These are phyloP conservation scores for Kalanchoe fedtschenkoi DNA, from an alignment of 164 flowering plant genomes.

Conservation along the genomic window DNA sequence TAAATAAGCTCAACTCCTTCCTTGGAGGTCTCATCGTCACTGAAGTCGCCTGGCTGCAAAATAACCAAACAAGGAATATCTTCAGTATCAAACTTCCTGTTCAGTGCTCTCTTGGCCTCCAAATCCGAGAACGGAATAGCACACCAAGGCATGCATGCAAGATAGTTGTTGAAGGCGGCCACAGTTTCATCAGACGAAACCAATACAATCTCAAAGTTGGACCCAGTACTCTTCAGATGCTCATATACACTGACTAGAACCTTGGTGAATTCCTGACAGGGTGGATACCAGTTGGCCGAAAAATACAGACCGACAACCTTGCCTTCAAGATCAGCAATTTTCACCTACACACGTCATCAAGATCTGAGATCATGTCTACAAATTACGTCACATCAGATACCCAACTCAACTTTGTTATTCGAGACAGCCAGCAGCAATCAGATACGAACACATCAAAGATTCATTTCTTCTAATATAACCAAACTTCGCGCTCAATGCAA, in stretches of 20 bases:
- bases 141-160: conserved; percentile 59
- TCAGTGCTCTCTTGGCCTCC: conserved; percentile 38
- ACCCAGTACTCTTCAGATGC: conserved; percentile 21
- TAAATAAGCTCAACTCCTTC: conserved; percentile 51
- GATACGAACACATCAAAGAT: too few species aligned
- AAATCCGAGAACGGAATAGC: conserved; percentile 60
- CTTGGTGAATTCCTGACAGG: conserved; percentile 35
- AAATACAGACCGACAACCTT: conserved; percentile 51
- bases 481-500: background rate
- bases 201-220: conserved; percentile 45
- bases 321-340: conserved; percentile 39
- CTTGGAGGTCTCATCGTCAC: conserved; percentile 8
- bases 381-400: background rate
- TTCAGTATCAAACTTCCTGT: conserved; percentile 32
- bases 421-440: too few species aligned
- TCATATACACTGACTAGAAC: conserved; percentile 25
- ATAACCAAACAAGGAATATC: conserved; percentile 48
- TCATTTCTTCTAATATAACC: background rate
- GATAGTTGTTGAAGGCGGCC: conserved; percentile 35
- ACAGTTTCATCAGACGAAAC: conserved; percentile 58
- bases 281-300: conserved; percentile 58
- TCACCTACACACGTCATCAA: conserved; percentile 27
- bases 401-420: background rate
- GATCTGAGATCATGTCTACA: background rate
- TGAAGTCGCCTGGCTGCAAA: conserved; percentile 27